Evolutionary conservation across 495 filamentous ascomycete genomes (phyloP).

Genomic region (Aspergillus haitiensis): DNA sequence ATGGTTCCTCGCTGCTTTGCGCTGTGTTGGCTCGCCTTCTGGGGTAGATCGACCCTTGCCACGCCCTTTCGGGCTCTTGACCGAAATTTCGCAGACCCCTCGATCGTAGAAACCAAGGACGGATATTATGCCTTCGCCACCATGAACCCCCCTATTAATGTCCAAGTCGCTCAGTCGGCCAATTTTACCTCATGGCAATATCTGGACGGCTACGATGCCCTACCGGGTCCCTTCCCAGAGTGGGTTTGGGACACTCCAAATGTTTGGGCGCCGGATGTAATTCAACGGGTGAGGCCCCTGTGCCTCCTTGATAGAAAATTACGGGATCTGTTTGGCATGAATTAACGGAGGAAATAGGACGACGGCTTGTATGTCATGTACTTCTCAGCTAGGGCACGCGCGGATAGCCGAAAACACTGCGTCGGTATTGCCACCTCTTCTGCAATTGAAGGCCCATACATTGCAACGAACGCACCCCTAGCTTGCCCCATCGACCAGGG

Average conservation of each 20-base stretch:
- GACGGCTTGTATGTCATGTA: slow-evolving; percentile 59
- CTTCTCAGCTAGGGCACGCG: slow-evolving; percentile 51
- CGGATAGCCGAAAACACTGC: slow-evolving; percentile 48
- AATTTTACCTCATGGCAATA: slow-evolving; percentile 40
- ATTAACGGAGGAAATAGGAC: slow-evolving; percentile 22
- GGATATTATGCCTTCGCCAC: slow-evolving; percentile 44
- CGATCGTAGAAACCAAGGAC: slow-evolving; percentile 32
- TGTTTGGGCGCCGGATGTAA: slow-evolving; percentile 44
- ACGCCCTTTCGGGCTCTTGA: slow-evolving; percentile 19
- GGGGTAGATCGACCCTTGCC: neutral
- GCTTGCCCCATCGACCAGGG: slow-evolving; percentile 53
- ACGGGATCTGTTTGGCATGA: no score
- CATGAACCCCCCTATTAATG: slow-evolving; percentile 32
- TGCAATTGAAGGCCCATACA: slow-evolving; percentile 52
- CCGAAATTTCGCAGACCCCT: slow-evolving; percentile 40
- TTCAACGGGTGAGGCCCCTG: slow-evolving; percentile 31
- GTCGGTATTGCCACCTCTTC: slow-evolving; percentile 52
- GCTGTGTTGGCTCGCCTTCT: neutral
- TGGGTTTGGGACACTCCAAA: slow-evolving; percentile 33
- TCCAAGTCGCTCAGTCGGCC: slow-evolving; percentile 38
- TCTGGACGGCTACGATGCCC: slow-evolving; percentile 37
- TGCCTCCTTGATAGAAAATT: neutral
- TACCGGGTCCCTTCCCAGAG: slow-evolving; percentile 31
- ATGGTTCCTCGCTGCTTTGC: neutral
- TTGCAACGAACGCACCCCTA: slow-evolving; percentile 43